Percentiles rank a stretch among this genome's conserved stretches.
Evolutionary conservation across 306 rosid species (phyloP).

Genomic region (Herpetospermum pedunculosum): DNA sequence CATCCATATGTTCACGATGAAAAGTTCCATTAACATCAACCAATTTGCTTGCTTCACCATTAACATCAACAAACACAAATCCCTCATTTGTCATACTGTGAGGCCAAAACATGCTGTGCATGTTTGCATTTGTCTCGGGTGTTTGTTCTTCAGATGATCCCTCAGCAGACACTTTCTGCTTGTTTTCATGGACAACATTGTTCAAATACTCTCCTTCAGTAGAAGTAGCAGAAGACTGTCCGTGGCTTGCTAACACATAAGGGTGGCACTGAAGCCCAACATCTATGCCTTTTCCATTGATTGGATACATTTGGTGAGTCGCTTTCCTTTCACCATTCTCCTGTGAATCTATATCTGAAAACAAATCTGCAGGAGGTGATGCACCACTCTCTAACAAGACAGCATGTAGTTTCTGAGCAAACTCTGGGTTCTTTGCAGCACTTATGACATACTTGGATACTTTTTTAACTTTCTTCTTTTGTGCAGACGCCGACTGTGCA

Average conservation of each 20-base stretch:
- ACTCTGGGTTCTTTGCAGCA: constrained; percentile 84
- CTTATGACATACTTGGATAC: constrained; percentile 75
- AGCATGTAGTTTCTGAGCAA: constrained; percentile 74
- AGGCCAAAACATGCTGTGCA: constrained; percentile 16
- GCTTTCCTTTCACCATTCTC: constrained; percentile 29
- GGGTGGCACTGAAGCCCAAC: constrained; percentile 33
- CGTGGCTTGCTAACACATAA: constrained; percentile 29
- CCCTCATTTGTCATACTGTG: constrained; percentile 23
- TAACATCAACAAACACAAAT: constrained; percentile 25
- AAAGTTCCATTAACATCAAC: constrained; percentile 18
- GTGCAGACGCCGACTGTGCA: constrained; percentile 52
- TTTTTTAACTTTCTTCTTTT: constrained; percentile 70
- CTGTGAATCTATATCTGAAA: constrained; percentile 54
- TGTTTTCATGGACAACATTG: constrained; percentile 8
- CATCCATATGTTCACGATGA: constrained; percentile 25
- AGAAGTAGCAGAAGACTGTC: constrained; percentile 26
- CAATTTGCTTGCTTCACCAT: constrained; percentile 21
- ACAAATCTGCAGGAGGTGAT: constrained; percentile 81
- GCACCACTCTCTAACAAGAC: constrained; percentile 91
- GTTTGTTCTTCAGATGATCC: constrained; percentile 21
- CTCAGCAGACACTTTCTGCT: constrained; percentile 16
- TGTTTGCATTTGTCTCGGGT: constrained; percentile 16
- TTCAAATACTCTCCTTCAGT: constrained; percentile 16
- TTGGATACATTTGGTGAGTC: constrained; percentile 15
- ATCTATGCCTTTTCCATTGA: constrained; percentile 12